Evolutionary conservation across 352 stramenopile species (phyloP).

Genomic region (Pythium oligandrum): DNA sequence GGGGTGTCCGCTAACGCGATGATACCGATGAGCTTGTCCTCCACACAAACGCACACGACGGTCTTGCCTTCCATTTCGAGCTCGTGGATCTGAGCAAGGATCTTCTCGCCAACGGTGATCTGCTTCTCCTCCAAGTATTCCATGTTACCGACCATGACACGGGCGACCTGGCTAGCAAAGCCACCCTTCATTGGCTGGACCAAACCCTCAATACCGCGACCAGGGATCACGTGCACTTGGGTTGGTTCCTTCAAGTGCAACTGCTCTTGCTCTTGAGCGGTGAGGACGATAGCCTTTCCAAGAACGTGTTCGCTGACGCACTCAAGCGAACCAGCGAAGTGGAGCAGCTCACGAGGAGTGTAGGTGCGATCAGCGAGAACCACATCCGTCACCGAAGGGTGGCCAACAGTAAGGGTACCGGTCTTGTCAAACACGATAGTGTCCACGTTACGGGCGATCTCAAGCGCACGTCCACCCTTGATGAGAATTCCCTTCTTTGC

Average conservation of each 20-base stretch:
- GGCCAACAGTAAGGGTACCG: conserved; percentile 85
- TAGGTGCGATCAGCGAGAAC: conserved; percentile 59
- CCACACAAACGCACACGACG: conserved; percentile 72
- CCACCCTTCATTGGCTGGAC: conserved; percentile 31
- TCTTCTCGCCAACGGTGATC: conserved; percentile 54
- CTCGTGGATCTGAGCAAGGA: conserved; percentile 73
- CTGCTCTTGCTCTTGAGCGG: conserved; percentile 73
- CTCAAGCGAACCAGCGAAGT: conserved; percentile 76
- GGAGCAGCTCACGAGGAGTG: conserved; percentile 66
- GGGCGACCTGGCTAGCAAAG: conserved; percentile 13
- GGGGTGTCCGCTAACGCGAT: conserved; percentile 76
- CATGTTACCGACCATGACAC: conserved; percentile 71
- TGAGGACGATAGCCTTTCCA: conserved; percentile 77
- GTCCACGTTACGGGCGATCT: conserved; percentile 80
- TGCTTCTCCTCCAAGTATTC: conserved; percentile 79
- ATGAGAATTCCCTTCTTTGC: conserved; percentile 88
- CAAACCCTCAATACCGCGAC: conserved; percentile 70
- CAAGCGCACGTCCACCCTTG: conserved; percentile 77
- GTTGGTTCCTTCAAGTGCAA: conserved; percentile 63
- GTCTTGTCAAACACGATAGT: conserved; percentile 94
- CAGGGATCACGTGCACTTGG: conserved; percentile 70
- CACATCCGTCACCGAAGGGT: conserved; percentile 76
- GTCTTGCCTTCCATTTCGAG: conserved; percentile 85
- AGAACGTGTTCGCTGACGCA: conserved; percentile 85
- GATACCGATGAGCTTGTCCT: conserved; percentile 63